Base-by-base conservation (phyloP, 2,329 filamentous ascomycete species). In the Aspergillus floridensis region DNA sequence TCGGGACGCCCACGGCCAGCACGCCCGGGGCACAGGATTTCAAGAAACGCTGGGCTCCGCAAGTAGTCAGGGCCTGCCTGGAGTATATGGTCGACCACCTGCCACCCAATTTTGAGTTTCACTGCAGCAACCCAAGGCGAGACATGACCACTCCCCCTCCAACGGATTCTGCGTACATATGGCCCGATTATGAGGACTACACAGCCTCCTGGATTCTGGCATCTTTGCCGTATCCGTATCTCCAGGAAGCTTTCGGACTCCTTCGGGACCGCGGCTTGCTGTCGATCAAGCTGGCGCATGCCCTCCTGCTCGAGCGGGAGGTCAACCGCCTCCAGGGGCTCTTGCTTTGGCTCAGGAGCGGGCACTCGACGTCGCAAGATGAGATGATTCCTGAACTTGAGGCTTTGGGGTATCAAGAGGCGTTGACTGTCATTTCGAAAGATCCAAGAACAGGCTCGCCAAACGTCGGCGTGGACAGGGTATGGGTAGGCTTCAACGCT, bases 121-220 rank as follows among this genome's bases (percentile, higher is more conserved):
- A 72, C 51, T 19, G 16, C 38, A 29, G 26, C 26, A 29, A 29
- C 8, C 8, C 26, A 8, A 29, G 26, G 26, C 26, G 26, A 29
- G 10, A 66, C 1, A 66, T 70, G 46, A 66, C 72, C n/a, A 67
- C 74, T 48, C 68, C 72, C n/a, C 66, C 74, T 49, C 68, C 71
- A 1, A 49, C 49, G 4, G 35, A 57, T 19, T 56, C 72, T 4
- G 60, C 63, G 8, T 12, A 49, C 58, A 11, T 60, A 61, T 2
- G 58, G 63, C 64, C 65, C 5, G 63, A 57, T 31, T 51, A 31
- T 5, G 65, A 68, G 12, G 59, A 63, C 22, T 59, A 57, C 2
- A 56, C 67, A 6, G 48, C 65, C 8, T 75, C 73, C 0, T 68
- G 66, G 1, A 60, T 74, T 22, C 50, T 76, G 24, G 50, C 74